Evolutionary conservation across 345 rosid species (phyloP), one percentile per base, ranked within the genome.

Genomic region (Sonneratia alba): DNA sequence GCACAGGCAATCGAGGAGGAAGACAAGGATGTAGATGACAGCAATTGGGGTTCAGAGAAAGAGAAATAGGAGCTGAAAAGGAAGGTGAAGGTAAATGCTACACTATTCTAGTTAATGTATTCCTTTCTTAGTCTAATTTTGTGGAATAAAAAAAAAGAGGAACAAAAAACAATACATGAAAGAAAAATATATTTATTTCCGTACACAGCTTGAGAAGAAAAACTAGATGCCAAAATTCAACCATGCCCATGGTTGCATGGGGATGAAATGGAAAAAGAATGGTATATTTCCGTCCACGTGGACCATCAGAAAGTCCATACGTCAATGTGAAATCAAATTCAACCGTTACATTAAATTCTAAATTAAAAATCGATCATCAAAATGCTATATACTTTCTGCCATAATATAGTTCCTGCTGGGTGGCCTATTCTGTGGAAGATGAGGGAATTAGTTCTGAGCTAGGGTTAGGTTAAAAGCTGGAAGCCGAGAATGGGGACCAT

Each of bases 221-320:
- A 81, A 80, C 74, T 77, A 21, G 27, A 56, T 56, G 24, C 27
- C 1, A 27, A 27, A 27, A 27, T 27, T 27, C 32, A 27, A 27
- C 32, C 32, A 27, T 42, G 45, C 10, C 7, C 10, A 42, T 42
- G 10, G 10, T 42, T 42, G 45, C 45, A 42, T 42, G 45, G 10
- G 32, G 32, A 27, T 27, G 0, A 27, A 27, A 27, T 27, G 67
- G 37, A 79, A 80, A 81, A 84, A 83, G 65, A 42, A 75, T 72
- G 79, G 87, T 77, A 21, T 42, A 69, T 77, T 70, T 5, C 22
- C 57, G 40, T 66, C 77, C 81, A 73, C 48, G 67, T 81, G 83
- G 74, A 71, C 43, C 47, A 27, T 69, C 24, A 38, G 9, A 18
- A 53, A 5, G 55, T 69, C 57, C 72, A 82, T 80, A 79, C 72